phyloP scores from a whole-genome alignment of 2,329 filamentous ascomycete species.

The Monosporascus sp. region DNA sequence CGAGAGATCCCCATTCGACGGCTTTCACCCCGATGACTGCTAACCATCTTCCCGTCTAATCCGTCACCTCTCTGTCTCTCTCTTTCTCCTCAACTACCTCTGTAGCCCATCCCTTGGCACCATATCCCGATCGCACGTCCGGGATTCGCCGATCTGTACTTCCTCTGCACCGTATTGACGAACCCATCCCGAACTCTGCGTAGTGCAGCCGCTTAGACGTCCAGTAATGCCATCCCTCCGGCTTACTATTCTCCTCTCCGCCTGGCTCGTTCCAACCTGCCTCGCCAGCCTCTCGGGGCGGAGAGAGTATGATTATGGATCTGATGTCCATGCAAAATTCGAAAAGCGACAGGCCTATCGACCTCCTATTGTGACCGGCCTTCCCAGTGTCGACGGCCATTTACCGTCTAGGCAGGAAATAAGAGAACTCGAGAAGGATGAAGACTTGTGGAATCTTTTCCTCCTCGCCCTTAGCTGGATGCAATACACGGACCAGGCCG shows the following conservation, averaged over 20 bases:
- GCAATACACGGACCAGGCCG: slow-evolving; percentile 59
- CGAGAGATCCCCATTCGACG: background rate
- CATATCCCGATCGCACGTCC: background rate
- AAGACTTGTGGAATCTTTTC: slow-evolving; percentile 70
- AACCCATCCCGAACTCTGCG: background rate
- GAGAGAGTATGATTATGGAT: slow-evolving; percentile 46
- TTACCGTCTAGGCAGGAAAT: slow-evolving; percentile 58
- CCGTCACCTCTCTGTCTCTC: background rate
- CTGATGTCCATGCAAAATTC: slow-evolving; percentile 32
- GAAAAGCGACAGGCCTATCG: slow-evolving; percentile 34
- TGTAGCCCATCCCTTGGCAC: background rate
- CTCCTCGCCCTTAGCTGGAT: slow-evolving; percentile 69
- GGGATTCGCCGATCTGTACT: background rate
- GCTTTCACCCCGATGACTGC: background rate
- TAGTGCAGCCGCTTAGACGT: background rate
- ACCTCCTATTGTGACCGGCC: slow-evolving; percentile 34
- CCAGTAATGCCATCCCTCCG: slow-evolving; percentile 6
- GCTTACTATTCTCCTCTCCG: slow-evolving; percentile 2
- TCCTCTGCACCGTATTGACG: background rate
- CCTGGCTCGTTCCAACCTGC: slow-evolving; percentile 1
- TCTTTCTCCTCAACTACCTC: background rate
- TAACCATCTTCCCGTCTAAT: background rate
- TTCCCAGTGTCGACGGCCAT: slow-evolving; percentile 36
- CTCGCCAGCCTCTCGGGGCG: slow-evolving; percentile 4
- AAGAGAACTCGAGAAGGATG: slow-evolving; percentile 56